Percentiles rank a stretch among this genome's conserved stretches.
Evolutionary conservation across 2,329 filamentous ascomycete species (phyloP).

Genomic region (Fusarium agapanthi): DNA sequence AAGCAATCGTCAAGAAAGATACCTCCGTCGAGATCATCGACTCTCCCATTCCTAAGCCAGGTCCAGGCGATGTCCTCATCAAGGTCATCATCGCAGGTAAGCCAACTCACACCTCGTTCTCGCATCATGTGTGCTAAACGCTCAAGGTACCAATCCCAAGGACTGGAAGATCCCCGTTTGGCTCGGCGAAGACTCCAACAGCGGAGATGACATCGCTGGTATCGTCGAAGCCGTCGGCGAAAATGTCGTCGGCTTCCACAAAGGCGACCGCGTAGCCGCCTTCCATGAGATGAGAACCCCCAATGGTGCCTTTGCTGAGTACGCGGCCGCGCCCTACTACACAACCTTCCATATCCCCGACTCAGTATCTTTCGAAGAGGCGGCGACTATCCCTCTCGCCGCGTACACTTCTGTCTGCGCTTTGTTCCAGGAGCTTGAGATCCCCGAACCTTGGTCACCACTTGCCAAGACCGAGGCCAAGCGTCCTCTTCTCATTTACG

Average conservation of each 20-base stretch:
- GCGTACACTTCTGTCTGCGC: slow-evolving; percentile 9
- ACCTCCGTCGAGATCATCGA: slow-evolving; percentile 1
- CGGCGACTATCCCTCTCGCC: slow-evolving; percentile 10
- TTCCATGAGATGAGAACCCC: slow-evolving; percentile 61
- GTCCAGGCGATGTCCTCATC: neutral
- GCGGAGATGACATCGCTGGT: slow-evolving; percentile 42
- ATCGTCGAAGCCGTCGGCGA: slow-evolving; percentile 28
- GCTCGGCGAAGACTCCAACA: neutral
- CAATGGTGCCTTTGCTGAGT: slow-evolving; percentile 68
- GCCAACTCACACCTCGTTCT: rapidly evolving
- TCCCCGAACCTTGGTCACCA: slow-evolving; percentile 12
- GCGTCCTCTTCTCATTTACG: slow-evolving; percentile 60
- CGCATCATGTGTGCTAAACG: rapidly evolving
- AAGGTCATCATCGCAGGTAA: slow-evolving; percentile 9
- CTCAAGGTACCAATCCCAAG: slow-evolving; percentile 38
- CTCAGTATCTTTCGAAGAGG: neutral
- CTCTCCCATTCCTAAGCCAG: slow-evolving; percentile 6
- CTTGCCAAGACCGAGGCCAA: slow-evolving; percentile 24
- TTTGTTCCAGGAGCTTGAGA: slow-evolving; percentile 4
- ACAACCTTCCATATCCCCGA: slow-evolving; percentile 65
- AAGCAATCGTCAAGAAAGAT: slow-evolving; percentile 17
- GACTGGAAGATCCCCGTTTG: slow-evolving; percentile 39
- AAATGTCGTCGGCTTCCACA: slow-evolving; percentile 29
- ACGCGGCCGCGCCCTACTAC: slow-evolving; percentile 63
- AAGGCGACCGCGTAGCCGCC: slow-evolving; percentile 57